These are phyloP conservation scores for Salix udensis DNA, from an alignment of 345 rosid genomes.

Conservation along the genomic window DNA sequence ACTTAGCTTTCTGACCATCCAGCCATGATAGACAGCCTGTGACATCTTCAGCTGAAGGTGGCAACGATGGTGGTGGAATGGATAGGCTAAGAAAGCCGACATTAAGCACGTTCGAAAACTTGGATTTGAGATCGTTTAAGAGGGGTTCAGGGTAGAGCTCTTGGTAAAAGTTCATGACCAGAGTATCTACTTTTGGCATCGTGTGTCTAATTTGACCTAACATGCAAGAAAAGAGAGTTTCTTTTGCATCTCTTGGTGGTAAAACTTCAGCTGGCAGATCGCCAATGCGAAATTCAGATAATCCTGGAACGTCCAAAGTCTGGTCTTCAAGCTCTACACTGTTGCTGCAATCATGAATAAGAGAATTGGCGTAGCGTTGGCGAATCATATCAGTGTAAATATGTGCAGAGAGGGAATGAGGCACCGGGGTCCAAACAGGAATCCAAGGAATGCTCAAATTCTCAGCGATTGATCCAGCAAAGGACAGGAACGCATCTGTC, in stretches of 20 bases:
- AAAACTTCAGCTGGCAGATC: conserved; percentile 53
- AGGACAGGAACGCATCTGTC: conserved; percentile 49
- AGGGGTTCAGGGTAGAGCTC: conserved; percentile 39
- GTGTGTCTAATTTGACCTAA: conserved; percentile 32
- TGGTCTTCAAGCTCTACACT: conserved; percentile 9
- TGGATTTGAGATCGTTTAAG: conserved; percentile 32
- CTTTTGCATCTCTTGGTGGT: background rate
- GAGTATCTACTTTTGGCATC: conserved; percentile 40
- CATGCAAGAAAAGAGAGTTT: conserved; percentile 36
- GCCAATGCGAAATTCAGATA: conserved; percentile 33
- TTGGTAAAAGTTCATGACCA: conserved; percentile 43
- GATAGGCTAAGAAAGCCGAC: conserved; percentile 22
- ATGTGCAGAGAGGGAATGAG: conserved; percentile 43
- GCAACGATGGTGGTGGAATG: background rate
- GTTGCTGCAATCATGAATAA: too few relatives aligned
- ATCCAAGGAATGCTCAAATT: conserved; percentile 45
- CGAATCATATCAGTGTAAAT: conserved; percentile 34
- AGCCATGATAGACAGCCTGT: conserved; percentile 57
- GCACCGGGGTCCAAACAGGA: conserved; percentile 37
- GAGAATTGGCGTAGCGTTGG: background rate
- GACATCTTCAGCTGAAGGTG: conserved; percentile 24
- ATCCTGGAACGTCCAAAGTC: conserved; percentile 40
- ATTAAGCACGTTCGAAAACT: conserved; percentile 14
- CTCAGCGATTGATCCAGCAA: conserved; percentile 38
- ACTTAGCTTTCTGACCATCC: conserved; percentile 23